Evolutionary conservation across 768 basidiomycete genomes (phyloP).

Genomic region (Suillus paluster): DNA sequence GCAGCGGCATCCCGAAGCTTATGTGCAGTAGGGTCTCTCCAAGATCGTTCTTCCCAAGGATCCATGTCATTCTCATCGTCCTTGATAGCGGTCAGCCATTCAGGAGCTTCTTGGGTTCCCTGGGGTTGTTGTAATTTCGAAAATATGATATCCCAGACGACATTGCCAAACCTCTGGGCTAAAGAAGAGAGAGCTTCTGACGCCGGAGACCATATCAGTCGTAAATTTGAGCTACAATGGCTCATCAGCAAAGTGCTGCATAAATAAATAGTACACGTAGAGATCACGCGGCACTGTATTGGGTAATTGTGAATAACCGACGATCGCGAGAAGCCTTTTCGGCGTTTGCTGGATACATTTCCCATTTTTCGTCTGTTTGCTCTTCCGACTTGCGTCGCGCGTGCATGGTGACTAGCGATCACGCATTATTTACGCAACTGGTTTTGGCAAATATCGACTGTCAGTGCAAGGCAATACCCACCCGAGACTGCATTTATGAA

Average conservation of each 20-base stretch:
- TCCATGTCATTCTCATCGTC: conserved; percentile 27
- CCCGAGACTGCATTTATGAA: not conserved
- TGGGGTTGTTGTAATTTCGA: conserved; percentile 50
- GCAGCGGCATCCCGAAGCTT: conserved; percentile 54
- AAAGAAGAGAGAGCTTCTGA: conserved; percentile 62
- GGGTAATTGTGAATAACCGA: not conserved
- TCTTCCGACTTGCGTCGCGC: not conserved
- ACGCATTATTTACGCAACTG: not conserved
- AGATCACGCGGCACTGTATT: not conserved
- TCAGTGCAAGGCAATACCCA: not conserved
- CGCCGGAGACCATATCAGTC: conserved; percentile 88
- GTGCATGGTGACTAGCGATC: not conserved
- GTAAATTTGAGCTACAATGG: conserved; percentile 72
- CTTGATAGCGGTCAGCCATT: conserved; percentile 30
- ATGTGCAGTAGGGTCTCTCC: conserved; percentile 78
- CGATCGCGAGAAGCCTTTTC: not conserved
- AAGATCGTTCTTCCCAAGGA: conserved; percentile 70
- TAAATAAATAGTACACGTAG: conserved; percentile 35
- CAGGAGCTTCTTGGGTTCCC: conserved; percentile 14
- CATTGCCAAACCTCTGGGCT: conserved; percentile 61
- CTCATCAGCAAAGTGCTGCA: not conserved
- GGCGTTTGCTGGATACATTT: not conserved
- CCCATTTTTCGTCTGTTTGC: not conserved
- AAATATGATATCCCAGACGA: conserved; percentile 76
- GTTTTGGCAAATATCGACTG: not conserved